Conservation (phyloP, 345 rosid genomes). For the Noccaea bulbosa region DNA sequence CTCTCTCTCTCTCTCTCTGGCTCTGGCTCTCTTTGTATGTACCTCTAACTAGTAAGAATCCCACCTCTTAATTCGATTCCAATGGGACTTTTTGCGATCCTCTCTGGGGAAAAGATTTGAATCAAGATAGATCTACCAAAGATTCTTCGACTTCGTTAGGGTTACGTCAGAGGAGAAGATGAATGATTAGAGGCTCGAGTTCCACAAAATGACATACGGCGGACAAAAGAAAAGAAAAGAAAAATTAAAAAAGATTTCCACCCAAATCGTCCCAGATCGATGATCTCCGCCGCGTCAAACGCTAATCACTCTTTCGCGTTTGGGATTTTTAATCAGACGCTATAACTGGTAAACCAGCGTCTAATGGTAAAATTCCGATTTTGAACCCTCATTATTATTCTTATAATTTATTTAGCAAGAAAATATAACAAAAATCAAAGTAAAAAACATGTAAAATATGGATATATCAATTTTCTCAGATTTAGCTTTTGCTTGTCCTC, state of each 20-base stretch:
- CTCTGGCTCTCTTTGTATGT: conserved; percentile 10
- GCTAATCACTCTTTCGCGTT: conserved; percentile 28
- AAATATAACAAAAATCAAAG: too few species aligned
- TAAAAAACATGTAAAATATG: too few species aligned
- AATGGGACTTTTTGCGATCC: conserved; percentile 11
- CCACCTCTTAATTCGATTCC: conserved; percentile 30
- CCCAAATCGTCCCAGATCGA: conserved; percentile 30
- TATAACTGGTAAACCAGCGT: neutral
- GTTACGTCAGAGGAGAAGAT: conserved; percentile 35
- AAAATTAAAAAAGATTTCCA: conserved; percentile 15
- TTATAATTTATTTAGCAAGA: too few species aligned
- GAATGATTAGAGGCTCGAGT: conserved; percentile 32
- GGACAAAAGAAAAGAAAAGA: neutral
- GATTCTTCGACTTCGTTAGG: conserved; percentile 41
- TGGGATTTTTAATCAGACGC: neutral
- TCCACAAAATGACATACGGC: conserved; percentile 36
- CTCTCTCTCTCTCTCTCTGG: conserved; percentile 11
- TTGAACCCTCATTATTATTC: neutral
- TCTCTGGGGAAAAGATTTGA: conserved; percentile 13
- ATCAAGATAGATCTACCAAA: conserved; percentile 39
- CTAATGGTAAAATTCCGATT: neutral
- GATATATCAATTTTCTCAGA: too few species aligned
- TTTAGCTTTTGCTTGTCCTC: too few species aligned
- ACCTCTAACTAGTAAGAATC: conserved; percentile 2
- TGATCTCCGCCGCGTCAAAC: conserved; percentile 42